phyloP scores from a whole-genome alignment of 2,329 filamentous ascomycete species.

The Arthrobotrys musiformis region DNA sequence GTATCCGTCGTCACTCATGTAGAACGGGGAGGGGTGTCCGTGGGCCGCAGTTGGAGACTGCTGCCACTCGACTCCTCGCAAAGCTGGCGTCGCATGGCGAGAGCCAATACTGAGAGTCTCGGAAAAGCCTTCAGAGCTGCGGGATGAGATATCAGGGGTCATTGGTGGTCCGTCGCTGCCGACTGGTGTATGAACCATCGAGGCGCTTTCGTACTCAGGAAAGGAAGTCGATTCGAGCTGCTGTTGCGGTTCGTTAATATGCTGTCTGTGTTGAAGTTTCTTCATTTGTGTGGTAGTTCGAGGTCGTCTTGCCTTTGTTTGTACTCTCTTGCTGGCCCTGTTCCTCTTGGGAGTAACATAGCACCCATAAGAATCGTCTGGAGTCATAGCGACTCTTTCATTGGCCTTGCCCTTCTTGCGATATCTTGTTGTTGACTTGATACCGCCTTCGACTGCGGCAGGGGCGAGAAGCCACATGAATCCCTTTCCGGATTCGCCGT shows the following conservation, averaged over 20 bases:
- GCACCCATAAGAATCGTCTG: constrained; percentile 36
- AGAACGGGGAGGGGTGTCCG: constrained; percentile 33
- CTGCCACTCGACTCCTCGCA: constrained; percentile 41
- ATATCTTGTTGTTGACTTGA: constrained; percentile 86
- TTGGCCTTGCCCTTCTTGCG: constrained; percentile 65
- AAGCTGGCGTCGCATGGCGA: constrained; percentile 39
- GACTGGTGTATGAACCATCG: constrained; percentile 27
- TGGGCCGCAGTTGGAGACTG: constrained; percentile 39
- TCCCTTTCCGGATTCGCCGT: constrained; percentile 57
- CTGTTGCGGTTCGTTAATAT: constrained; percentile 43
- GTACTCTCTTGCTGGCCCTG: constrained; percentile 39
- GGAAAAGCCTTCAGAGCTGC: constrained; percentile 34
- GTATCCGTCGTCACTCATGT: constrained; percentile 41
- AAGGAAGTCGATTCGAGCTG: constrained; percentile 29
- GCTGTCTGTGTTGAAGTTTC: constrained; percentile 44
- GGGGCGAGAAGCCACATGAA: constrained; percentile 76
- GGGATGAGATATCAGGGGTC: constrained; percentile 49
- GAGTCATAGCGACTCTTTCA: constrained; percentile 18
- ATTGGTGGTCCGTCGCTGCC: constrained; percentile 26
- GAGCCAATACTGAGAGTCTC: constrained; percentile 50
- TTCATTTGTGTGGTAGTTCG: constrained; percentile 20
- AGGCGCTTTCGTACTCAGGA: constrained; percentile 9
- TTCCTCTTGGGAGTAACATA: constrained; percentile 43
- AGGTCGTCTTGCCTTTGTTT: constrained; percentile 51
- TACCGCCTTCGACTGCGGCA: constrained; percentile 75